phyloP scores from a whole-genome alignment of 768 basidiomycete species.

The Leccinum disarticulatum region DNA sequence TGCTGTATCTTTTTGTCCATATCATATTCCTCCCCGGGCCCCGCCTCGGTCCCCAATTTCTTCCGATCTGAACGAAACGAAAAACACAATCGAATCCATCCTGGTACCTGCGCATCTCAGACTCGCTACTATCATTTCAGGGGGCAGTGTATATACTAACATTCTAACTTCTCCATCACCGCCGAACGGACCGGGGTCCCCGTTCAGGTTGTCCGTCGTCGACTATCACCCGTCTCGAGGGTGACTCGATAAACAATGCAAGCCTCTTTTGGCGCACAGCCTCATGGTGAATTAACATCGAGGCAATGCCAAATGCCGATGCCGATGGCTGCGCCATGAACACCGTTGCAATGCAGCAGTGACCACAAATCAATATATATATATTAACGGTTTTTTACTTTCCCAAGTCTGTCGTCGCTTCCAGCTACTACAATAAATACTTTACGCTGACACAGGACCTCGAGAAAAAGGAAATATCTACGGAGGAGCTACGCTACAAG shows the following conservation, averaged over 20 bases:
- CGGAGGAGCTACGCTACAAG: conserved; percentile 33
- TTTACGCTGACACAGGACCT: conserved; percentile 19
- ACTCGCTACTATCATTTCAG: not conserved
- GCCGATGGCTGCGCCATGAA: not conserved
- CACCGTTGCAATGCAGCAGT: not conserved
- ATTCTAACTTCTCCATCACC: not conserved
- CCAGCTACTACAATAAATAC: conserved; percentile 30
- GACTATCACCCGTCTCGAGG: too few species aligned
- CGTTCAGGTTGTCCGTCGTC: not conserved
- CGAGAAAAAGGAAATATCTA: conserved; percentile 24
- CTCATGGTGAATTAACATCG: conserved; percentile 16
- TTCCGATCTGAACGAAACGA: not conserved
- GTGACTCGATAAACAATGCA: not conserved
- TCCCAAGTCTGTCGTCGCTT: conserved; percentile 15
- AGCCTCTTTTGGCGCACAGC: not conserved
- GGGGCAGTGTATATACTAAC: not conserved
- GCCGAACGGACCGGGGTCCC: not conserved
- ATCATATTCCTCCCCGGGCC: not conserved
- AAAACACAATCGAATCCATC: not conserved
- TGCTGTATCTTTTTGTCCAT: not conserved
- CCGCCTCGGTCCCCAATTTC: not conserved
- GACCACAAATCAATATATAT: not conserved
- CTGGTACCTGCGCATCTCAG: not conserved
- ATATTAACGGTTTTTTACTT: conserved; percentile 15
- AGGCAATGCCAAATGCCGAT: conserved; percentile 3